These are phyloP conservation scores for Apocynum venetum DNA, from an alignment of 257 asterid genomes.

Conservation along the genomic window DNA sequence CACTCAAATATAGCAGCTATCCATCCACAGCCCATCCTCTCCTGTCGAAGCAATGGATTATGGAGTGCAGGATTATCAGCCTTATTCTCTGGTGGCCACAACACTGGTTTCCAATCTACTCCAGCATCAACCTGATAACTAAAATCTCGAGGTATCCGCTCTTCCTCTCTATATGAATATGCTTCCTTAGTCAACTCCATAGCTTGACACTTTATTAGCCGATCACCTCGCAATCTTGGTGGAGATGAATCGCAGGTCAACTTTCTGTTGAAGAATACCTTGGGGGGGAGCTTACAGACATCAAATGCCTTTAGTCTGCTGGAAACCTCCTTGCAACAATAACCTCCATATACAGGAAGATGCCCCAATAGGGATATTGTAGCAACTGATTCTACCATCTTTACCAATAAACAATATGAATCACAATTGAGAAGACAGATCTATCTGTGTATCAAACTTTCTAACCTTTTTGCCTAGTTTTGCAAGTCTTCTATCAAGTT, in stretches of 20 bases:
- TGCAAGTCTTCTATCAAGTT: neutral
- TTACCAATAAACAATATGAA: constrained; percentile 14
- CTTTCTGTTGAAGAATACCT: constrained; percentile 28
- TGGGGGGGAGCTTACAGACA: constrained; percentile 31
- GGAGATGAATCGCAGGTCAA: constrained; percentile 22
- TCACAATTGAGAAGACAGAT: neutral
- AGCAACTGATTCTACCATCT: constrained; percentile 76
- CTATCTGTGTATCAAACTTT: neutral
- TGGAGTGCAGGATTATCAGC: constrained; percentile 77
- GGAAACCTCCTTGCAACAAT: constrained; percentile 31
- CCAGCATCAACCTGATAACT: constrained; percentile 42
- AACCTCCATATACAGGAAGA: constrained; percentile 46
- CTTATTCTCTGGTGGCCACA: constrained; percentile 85
- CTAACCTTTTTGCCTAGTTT: neutral
- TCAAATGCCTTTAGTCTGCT: constrained; percentile 32
- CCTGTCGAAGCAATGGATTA: constrained; percentile 88
- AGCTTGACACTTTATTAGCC: constrained; percentile 58
- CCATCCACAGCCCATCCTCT: constrained; percentile 97
- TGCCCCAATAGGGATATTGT: constrained; percentile 62
- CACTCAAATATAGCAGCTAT: constrained; percentile 89
- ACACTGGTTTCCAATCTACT: constrained; percentile 49
- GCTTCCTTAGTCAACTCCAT: constrained; percentile 68
- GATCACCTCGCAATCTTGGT: constrained; percentile 19
- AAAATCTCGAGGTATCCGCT: constrained; percentile 45
- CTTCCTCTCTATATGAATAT: constrained; percentile 49